Evolutionary conservation across 2,329 filamentous ascomycete genomes (phyloP), one percentile per base, ranked within the genome.

Genomic region (Cladosporium sp.): DNA sequence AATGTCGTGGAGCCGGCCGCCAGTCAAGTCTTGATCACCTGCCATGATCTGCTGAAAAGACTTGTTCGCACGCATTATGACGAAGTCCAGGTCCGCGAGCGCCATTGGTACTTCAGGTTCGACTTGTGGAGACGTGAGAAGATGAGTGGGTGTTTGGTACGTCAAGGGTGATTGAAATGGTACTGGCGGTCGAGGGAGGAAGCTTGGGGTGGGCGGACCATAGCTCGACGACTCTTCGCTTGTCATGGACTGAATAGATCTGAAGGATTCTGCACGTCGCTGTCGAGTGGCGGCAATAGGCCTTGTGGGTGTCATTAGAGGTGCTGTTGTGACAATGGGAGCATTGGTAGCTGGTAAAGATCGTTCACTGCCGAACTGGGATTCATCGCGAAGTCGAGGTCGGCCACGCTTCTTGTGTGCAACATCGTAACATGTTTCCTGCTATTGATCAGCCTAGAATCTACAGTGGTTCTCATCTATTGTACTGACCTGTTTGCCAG

Each of bases 371-470:
- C 62, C 66, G 59, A 67, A 65, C 14, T 68, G 64, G 37, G 64
- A 59, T 60, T 90, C 88, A 69, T 93, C 89, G 66, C 89, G 84
- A 65, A 94, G 77, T 63, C 90, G 82, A 60, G 90, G 90, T 51
- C 90, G 82, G 42, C 90, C 90, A 66, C 90, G 80, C 72, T 93
- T 94, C 74, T 93, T 94, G 74, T 94, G 90, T 69, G 91, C 88
- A 36, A 94, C 89, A 73, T 94, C 90, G 66, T 90, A 80, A 70
- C 90, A 94, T 7, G 86, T 82, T 59, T 92, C 88, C 78, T 93
- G 81, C 12, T n/a, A 17, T 25, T 19, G 12, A 36, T 54, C 34
- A 60, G 54, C 39, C 25, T 22, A 36, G 42, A 20, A 34, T 40
- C 17, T 51, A 61, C 17, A 20, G 15, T 11, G 42, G 22, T 25